These are phyloP conservation scores for Larix sibirica DNA, from an alignment of 83 land plant genomes.

Conservation along the genomic window DNA sequence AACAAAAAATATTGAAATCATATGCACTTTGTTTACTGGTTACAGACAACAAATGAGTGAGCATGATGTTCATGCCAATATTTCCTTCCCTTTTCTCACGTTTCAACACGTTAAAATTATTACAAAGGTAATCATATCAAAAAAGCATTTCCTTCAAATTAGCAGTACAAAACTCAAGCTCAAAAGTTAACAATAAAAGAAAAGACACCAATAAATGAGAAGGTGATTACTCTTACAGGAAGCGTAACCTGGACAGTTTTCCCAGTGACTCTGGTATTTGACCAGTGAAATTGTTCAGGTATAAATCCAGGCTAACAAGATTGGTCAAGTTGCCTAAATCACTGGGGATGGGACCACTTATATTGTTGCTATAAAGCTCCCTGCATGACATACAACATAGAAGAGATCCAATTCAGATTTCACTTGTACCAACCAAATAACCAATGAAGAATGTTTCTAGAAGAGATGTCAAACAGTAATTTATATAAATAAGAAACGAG, in stretches of 20 bases:
- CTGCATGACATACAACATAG: constrained; percentile 32
- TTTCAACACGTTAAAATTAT: not conserved
- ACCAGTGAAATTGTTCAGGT: constrained; percentile 81
- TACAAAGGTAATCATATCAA: not conserved
- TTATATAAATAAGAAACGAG: too few species aligned
- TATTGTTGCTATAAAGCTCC: constrained; percentile 94
- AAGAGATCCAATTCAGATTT: too few species aligned
- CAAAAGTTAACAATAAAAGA: not conserved
- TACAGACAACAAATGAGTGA: too few species aligned
- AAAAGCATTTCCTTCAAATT: not conserved
- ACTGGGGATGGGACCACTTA: constrained; percentile 79
- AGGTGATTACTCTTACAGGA: constrained; percentile 60
- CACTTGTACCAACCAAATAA: too few species aligned
- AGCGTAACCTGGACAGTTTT: constrained; percentile 55
- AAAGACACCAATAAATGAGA: not conserved
- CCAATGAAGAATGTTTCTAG: too few species aligned
- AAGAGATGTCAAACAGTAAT: too few species aligned
- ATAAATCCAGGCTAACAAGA: constrained; percentile 93
- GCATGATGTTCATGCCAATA: not conserved
- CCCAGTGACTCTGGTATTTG: constrained; percentile 78
- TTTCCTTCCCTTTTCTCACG: not conserved
- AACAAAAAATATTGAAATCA: too few species aligned
- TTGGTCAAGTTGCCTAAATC: constrained; percentile 89
- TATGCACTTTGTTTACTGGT: too few species aligned
- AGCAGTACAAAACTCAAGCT: too few species aligned